Evolutionary conservation across 1,284 basidiomycete species (phyloP), one percentile per base, ranked within the genome.

Genomic region (Mycosarcoma maydis): DNA sequence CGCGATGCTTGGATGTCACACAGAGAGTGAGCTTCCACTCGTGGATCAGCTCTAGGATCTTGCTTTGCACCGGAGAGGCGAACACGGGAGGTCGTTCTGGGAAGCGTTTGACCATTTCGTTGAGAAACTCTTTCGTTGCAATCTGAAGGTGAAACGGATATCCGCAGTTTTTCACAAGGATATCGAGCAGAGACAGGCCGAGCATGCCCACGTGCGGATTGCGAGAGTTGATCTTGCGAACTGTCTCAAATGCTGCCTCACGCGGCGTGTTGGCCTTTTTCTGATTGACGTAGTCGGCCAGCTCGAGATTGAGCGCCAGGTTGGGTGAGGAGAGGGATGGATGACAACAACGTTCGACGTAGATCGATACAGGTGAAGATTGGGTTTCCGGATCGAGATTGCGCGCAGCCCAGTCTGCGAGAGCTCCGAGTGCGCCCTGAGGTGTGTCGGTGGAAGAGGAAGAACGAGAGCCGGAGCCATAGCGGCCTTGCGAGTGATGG

Each of bases 221-320:
- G 61, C 94, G 88, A 80, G 93, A 90, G 82, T 96, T 96, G 61
- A 92, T 87, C 42, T 91, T 86, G 37, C 89, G 87, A 7, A 91
- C 91, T 43, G 92, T 86, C 53, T 88, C 85, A 86, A 94, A 91
- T 27, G 91, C 90, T 3, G 92, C 92, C 77, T 96, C 94, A 58
- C 94, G 88, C 3, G 94, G 91, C 91, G 88, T 93, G 85, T 99
- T 98, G 0, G 94, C 94, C 83, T 98, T 98, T 85, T 97, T 98
- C 72, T 86, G 85, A 83, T 95, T 96, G 83, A 99, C 89, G 76
- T 90, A 88, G 72, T 95, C 93, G 26, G 93, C 92, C 40, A 98
- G 89, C 83, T 98, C 94, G 69, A 98, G 87, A 83, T 97, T 92
- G 40, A 91, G 85, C 0, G 92, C 90, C 83, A 95, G 91, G 83